Base-by-base conservation (phyloP, 805 yeast genomes). In the Kuraishia piskuri region DNA sequence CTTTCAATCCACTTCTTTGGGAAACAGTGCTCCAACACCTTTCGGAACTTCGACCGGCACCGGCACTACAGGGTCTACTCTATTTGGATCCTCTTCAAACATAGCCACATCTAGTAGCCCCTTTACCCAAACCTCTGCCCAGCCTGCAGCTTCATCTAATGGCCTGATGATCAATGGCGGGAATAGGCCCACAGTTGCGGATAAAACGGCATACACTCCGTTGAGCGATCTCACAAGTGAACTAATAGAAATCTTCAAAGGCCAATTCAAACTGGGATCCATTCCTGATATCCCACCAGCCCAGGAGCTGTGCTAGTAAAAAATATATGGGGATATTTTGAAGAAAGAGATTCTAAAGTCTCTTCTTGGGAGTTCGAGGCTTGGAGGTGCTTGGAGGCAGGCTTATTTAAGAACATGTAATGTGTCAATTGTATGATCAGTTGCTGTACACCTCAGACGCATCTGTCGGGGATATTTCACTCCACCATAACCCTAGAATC, bases 241-340 rank as follows among this genome's bases (percentile, higher is more conserved):
- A 45, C n/a, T 45, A 17, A 22, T 20, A 45, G 48, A 21, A 17
- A 22, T 45, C 9, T 45, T 22, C 14, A 21, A 49, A 17, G 48
- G 48, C 8, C 50, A 22, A 46, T 52, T 52, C 24, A 10, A 20
- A 22, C 48, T 52, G 24, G 53, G 53, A 3, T 36, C 22, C 9
- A 37, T 52, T 14, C 53, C 53, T 6, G 53, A 47, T 17, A 24
- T 48, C 9, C 50, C 53, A 4, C 53, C 53, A 5, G 48, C 53
- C 14, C 21, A 47, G 12, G 50, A 46, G 46, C 10, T 52, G 25
- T 52, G 53, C 23, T 51, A 26, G 23, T 44, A 14, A 22, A 8
- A 9, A 44, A 12, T 31, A 31, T 31, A n/a, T n/a, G n/a, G n/a
- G n/a, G n/a, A n/a, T n/a, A n/a, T n/a, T n/a, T n/a, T n/a, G n/a